Evolutionary conservation across 2,329 filamentous ascomycete species (phyloP).

Genomic region (Lachnellula cervina): DNA sequence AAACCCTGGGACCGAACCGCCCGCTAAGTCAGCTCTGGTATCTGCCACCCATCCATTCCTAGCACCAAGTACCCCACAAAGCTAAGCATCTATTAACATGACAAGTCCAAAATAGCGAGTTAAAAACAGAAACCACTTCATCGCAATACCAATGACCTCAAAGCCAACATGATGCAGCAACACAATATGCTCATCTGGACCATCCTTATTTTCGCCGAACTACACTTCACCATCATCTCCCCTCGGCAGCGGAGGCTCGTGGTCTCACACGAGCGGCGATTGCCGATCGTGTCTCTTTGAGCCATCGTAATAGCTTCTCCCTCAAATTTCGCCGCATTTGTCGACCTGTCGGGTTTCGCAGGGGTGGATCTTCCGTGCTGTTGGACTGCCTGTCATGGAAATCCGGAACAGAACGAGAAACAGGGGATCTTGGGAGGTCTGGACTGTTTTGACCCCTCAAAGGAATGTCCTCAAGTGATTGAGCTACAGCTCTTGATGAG

Average conservation of each 20-base stretch:
- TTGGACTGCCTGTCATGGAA: constrained; percentile 14
- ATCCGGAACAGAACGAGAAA: constrained; percentile 18
- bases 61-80: constrained; percentile 1
- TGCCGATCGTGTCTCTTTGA: constrained; percentile 23
- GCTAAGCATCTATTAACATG: constrained; percentile 3
- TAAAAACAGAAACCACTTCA: background rate
- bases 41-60: background rate
- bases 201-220: background rate
- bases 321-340: constrained; percentile 21
- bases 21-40: background rate
- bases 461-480: constrained; percentile 28
- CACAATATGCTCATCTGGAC: background rate
- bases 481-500: constrained; percentile 18
- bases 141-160: constrained; percentile 8
- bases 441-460: constrained; percentile 17
- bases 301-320: constrained; percentile 24
- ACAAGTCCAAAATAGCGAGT: constrained; percentile 6
- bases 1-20: background rate
- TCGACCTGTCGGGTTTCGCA: constrained; percentile 12
- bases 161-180: constrained; percentile 3
- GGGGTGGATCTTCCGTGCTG: constrained; percentile 10
- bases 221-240: background rate
- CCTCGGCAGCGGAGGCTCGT: constrained; percentile 7
- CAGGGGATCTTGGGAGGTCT: constrained; percentile 7
- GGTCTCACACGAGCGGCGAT: constrained; percentile 23